These are phyloP conservation scores for Cucurbita ficifolia DNA, from an alignment of 306 rosid genomes.

Conservation along the genomic window DNA sequence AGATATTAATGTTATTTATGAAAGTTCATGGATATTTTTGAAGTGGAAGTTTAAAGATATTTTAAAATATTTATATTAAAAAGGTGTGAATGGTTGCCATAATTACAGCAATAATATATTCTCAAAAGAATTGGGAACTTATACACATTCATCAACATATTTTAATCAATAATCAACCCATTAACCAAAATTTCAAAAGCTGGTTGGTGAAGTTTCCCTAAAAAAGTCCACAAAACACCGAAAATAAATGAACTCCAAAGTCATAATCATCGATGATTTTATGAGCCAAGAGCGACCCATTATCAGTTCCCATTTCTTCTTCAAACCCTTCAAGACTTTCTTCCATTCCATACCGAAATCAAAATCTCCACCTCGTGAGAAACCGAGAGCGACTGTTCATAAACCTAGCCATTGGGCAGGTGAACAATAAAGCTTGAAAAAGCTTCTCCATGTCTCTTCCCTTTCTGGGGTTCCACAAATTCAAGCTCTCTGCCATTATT, in stretches of 20 bases:
- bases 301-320: not conserved
- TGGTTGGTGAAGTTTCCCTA: constrained; percentile 56
- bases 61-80: no score
- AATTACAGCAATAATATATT: not conserved
- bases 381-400: constrained; percentile 17
- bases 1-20: no score
- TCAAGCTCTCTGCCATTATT: constrained; percentile 3
- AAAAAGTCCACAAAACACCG: constrained; percentile 65
- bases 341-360: constrained; percentile 21
- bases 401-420: constrained; percentile 14
- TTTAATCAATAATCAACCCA: constrained; percentile 12
- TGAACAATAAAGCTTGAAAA: constrained; percentile 19
- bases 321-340: not conserved
- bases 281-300: no score
- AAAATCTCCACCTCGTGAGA: constrained; percentile 17
- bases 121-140: not conserved
- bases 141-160: not conserved
- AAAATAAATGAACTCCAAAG: constrained; percentile 7
- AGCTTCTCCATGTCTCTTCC: not conserved
- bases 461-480: no score
- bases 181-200: constrained; percentile 37
- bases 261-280: constrained; percentile 20
- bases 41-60: no score
- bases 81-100: not conserved
- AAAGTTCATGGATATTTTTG: no score